These are phyloP conservation scores for Globisporangium rhizosaccharum DNA, from an alignment of 352 stramenopile genomes.

Conservation along the genomic window DNA sequence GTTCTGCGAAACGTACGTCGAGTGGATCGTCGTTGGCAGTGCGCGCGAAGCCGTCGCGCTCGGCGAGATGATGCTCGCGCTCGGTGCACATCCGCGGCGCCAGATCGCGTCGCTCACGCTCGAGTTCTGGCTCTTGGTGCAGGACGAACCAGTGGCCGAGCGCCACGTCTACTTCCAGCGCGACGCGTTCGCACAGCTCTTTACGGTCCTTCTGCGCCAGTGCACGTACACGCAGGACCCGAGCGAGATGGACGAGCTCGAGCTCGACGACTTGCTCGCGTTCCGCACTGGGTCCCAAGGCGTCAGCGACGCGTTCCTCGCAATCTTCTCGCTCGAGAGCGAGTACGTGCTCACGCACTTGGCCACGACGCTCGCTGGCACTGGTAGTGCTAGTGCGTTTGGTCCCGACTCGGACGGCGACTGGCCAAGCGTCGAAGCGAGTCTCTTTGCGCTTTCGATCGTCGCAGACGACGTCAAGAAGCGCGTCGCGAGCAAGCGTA, in stretches of 20 bases:
- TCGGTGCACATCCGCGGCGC: slow-evolving; percentile 49
- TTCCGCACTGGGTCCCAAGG: slow-evolving; percentile 59
- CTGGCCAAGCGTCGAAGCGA: slow-evolving; percentile 56
- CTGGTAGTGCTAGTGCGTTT: neutral
- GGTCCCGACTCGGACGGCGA: slow-evolving; percentile 7
- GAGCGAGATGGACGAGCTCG: slow-evolving; percentile 50
- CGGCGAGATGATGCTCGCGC: slow-evolving; percentile 51
- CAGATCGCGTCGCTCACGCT: slow-evolving; percentile 71
- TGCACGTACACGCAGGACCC: slow-evolving; percentile 41
- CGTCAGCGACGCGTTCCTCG: slow-evolving; percentile 47
- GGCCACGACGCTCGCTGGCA: slow-evolving; percentile 21
- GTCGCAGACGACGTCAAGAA: slow-evolving; percentile 61
- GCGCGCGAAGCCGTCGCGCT: slow-evolving; percentile 34
- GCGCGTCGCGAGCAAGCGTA: slow-evolving; percentile 19
- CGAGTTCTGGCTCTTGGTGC: slow-evolving; percentile 68
- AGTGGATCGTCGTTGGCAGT: slow-evolving; percentile 57
- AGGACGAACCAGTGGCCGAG: slow-evolving; percentile 59
- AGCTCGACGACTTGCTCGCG: slow-evolving; percentile 49
- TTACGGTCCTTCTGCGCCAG: slow-evolving; percentile 56
- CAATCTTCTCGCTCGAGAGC: slow-evolving; percentile 49
- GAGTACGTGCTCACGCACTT: slow-evolving; percentile 41
- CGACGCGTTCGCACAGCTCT: slow-evolving; percentile 47
- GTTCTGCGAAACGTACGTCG: slow-evolving; percentile 65
- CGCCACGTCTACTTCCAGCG: slow-evolving; percentile 49
- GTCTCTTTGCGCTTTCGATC: slow-evolving; percentile 47